A percentile compares a stretch with the other conserved stretches of the same genome.
These are phyloP conservation scores for Coffea humblotiana DNA, from an alignment of 305 asterid species.

Conservation along the genomic window DNA sequence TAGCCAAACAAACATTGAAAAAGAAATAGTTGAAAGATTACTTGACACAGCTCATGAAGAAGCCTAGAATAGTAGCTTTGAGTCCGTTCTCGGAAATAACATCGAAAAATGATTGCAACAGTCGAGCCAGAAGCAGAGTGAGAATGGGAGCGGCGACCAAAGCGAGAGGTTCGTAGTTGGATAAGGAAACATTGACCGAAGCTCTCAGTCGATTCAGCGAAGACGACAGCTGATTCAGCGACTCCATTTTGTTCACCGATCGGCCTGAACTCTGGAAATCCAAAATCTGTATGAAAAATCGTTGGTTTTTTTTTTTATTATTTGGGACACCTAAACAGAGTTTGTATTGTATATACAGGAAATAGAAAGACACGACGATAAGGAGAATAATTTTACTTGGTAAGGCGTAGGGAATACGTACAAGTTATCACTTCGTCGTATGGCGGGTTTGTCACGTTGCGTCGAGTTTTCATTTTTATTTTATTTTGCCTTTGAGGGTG, in stretches of 20 bases:
- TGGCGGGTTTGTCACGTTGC: not conserved
- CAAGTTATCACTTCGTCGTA: slow-evolving; percentile 8
- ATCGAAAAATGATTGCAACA: slow-evolving; percentile 40
- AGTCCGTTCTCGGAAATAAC: slow-evolving; percentile 65
- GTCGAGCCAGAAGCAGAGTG: slow-evolving; percentile 53
- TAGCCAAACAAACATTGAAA: not conserved
- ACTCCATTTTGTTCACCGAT: slow-evolving; percentile 40
- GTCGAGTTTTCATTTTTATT: not conserved
- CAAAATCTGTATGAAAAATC: not conserved
- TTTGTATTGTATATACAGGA: not conserved
- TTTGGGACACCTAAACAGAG: not conserved
- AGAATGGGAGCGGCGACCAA: slow-evolving; percentile 52
- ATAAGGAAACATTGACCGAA: slow-evolving; percentile 56
- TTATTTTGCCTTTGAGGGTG: too few relatives aligned
- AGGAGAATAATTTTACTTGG: not conserved
- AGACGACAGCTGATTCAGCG: slow-evolving; percentile 26
- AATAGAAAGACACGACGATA: not conserved
- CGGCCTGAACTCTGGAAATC: slow-evolving; percentile 9
- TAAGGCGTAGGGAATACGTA: slow-evolving; percentile 7
- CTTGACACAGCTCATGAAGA: slow-evolving; percentile 60
- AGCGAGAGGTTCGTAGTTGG: slow-evolving; percentile 67
- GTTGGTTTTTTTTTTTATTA: not conserved
- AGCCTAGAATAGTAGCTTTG: slow-evolving; percentile 51
- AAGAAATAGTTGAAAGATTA: slow-evolving; percentile 31
- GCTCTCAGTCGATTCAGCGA: slow-evolving; percentile 52